These are phyloP conservation scores for Fusarium azukiicola DNA, from an alignment of 2,329 filamentous ascomycete genomes.

Conservation along the genomic window DNA sequence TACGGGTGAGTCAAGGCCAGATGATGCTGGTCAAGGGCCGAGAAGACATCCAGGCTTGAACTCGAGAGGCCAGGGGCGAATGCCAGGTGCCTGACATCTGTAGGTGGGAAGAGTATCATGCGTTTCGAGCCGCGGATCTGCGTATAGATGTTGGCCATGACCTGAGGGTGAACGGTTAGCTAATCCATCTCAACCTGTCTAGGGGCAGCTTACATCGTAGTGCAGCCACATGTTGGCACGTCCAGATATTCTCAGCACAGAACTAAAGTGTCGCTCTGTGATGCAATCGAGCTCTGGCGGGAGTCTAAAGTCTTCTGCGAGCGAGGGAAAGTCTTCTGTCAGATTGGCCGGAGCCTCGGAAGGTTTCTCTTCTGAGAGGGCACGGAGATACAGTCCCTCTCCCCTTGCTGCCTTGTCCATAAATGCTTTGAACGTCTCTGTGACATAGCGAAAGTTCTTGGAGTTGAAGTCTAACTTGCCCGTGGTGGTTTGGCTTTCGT, in stretches of 20 bases:
- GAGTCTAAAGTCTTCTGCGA: conserved; percentile 85
- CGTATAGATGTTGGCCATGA: conserved; percentile 93
- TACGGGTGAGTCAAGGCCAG: conserved; percentile 79
- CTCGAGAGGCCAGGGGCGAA: conserved; percentile 90
- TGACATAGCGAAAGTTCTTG: conserved; percentile 91
- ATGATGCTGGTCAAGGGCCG: conserved; percentile 63
- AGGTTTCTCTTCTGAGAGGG: conserved; percentile 85
- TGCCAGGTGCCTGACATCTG: conserved; percentile 84
- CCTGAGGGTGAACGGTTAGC: conserved; percentile 66
- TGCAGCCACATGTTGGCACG: conserved; percentile 94
- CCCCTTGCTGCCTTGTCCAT: conserved; percentile 79
- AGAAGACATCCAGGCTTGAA: conserved; percentile 88
- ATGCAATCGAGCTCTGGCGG: conserved; percentile 81
- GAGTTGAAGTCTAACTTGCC: conserved; percentile 88
- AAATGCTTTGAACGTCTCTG: conserved; percentile 84
- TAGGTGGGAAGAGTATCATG: conserved; percentile 89
- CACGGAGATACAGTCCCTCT: conserved; percentile 87
- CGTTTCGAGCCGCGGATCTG: conserved; percentile 88
- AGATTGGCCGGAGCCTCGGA: conserved; percentile 86
- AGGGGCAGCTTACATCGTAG: conserved; percentile 83
- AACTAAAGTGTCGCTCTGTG: conserved; percentile 85
- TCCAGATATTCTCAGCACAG: conserved; percentile 89
- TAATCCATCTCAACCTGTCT: not conserved
- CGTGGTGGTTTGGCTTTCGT: conserved; percentile 77
- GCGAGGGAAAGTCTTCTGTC: conserved; percentile 83